Evolutionary conservation across 208 protist genomes (phyloP).

Genomic region (Leishmania martiniquensis): DNA sequence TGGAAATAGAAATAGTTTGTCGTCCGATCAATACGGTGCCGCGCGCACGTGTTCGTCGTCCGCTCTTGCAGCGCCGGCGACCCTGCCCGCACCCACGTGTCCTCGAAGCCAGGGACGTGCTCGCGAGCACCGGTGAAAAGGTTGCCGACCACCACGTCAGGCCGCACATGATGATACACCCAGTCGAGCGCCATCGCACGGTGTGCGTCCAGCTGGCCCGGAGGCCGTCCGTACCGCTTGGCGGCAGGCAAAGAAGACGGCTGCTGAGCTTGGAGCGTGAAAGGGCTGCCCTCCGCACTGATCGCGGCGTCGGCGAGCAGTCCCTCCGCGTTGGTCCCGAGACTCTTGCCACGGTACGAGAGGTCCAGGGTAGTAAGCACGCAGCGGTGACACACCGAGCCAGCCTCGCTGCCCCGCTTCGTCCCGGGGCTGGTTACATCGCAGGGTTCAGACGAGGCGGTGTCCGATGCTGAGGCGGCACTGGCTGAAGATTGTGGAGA

Average conservation of each 20-base stretch:
- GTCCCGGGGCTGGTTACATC: neutral
- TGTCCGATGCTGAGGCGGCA: neutral
- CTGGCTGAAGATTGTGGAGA: neutral
- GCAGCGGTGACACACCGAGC: conserved; percentile 18
- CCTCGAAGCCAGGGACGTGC: conserved; percentile 55
- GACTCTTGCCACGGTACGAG: conserved; percentile 83
- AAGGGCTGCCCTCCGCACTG: conserved; percentile 72
- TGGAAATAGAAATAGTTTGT: conserved; percentile 85
- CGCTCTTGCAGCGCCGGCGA: conserved; percentile 64
- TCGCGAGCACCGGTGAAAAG: conserved; percentile 56
- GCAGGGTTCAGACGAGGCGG: neutral
- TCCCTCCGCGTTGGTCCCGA: conserved; percentile 38
- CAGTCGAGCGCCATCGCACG: conserved; percentile 62
- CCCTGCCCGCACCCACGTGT: conserved; percentile 70
- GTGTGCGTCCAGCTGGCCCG: conserved; percentile 56
- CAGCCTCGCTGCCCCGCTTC: neutral
- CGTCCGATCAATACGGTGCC: conserved; percentile 38
- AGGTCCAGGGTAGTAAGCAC: conserved; percentile 71
- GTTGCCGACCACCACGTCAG: conserved; percentile 75
- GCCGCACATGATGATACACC: conserved; percentile 51
- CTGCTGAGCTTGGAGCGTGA: conserved; percentile 40
- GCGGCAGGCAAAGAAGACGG: conserved; percentile 7
- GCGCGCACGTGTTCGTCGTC: conserved; percentile 75
- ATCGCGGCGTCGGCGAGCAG: conserved; percentile 47
- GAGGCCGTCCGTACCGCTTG: conserved; percentile 1